Base-by-base conservation (phyloP, 2,329 filamentous ascomycete species). In the Ophiognomonia clavigignenti-juglandacearum region DNA sequence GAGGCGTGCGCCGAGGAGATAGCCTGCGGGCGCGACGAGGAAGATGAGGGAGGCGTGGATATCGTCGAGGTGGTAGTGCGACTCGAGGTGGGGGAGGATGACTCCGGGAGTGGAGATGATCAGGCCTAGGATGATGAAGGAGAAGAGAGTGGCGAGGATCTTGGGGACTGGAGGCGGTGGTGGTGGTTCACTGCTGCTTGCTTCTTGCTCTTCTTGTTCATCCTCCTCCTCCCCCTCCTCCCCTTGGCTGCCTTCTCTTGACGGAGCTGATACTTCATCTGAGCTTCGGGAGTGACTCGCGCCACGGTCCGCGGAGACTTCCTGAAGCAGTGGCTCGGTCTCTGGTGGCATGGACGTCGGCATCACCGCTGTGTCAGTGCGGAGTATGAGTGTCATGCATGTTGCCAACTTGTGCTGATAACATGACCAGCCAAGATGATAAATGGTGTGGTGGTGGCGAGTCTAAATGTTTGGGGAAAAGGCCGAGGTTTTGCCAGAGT, bases 11-110 rank as follows among this genome's bases (percentile, higher is more conserved):
- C 68, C 67, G 1, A 61, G 10, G 6, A 73, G 56, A 50, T 75
- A 75, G n/a, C 72, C 72, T 0, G 64, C 43, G 1, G 70, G 68
- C 0, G 60, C 60, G 1, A 64, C 62, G 4, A 74, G 60, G 50
- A 75, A 75, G 24, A 73, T 59, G 7, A 69, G 57, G 3, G 71
- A 73, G 0, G 72, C 70, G 19, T 64, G 60, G 1, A 67, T 56
- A 41, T 75, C 70, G 8, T 59, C 63, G 2, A 75, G 60, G 16
- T 54, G 27, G 54, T 74, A 75, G 46, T 70, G 59, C 0, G 47
- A 45, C 22, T 67, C 64, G 4, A 72, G 59, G 3, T 64, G 57
- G 0, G 61, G 62, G 0, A 70, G 61, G 38, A 65, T 56, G 6
- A 64, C 63, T 8, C 61, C 61, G 2, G 56, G 56, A 5, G 57